These are phyloP conservation scores for Ploettnerulaceae sp. DNA, from an alignment of 2,329 filamentous ascomycete species.

Conservation along the genomic window DNA sequence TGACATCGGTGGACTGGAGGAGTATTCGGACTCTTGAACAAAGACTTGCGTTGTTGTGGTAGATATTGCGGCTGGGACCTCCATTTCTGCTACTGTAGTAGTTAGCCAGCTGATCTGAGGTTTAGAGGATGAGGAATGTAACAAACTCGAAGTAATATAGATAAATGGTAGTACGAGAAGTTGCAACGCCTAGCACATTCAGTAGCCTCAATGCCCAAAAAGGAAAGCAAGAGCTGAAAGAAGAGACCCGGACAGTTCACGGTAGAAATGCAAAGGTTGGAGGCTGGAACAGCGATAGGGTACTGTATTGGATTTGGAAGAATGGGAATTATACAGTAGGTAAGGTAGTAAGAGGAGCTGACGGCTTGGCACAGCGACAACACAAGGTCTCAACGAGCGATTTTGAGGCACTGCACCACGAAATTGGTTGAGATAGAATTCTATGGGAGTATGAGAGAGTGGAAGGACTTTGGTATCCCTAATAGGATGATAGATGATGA, in stretches of 20 bases:
- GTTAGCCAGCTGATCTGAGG: constrained; percentile 47
- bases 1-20: constrained; percentile 19
- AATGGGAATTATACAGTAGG: constrained; percentile 2
- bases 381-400: constrained; percentile 21
- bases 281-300: constrained; percentile 1
- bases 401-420: constrained; percentile 23
- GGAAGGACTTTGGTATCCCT: constrained; percentile 15
- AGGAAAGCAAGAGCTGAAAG: constrained; percentile 24
- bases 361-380: constrained; percentile 18
- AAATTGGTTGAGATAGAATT: constrained; percentile 23
- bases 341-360: constrained; percentile 14
- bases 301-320: neutral
- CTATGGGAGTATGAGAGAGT: constrained; percentile 20
- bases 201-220: constrained; percentile 28
- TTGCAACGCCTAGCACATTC: constrained; percentile 26
- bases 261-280: constrained; percentile 12
- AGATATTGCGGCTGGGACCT: constrained; percentile 6
- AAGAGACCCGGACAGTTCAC: constrained; percentile 27
- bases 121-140: too few relatives aligned
- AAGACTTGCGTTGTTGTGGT: constrained; percentile 19
- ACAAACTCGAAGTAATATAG: too few relatives aligned
- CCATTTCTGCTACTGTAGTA: constrained; percentile 36
- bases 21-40: constrained; percentile 16
- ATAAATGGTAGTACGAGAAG: constrained; percentile 57
- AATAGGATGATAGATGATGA: constrained; percentile 13